Evolutionary conservation across 2,329 filamentous ascomycete species (phyloP).

Genomic region (Macroventuria anomochaeta): DNA sequence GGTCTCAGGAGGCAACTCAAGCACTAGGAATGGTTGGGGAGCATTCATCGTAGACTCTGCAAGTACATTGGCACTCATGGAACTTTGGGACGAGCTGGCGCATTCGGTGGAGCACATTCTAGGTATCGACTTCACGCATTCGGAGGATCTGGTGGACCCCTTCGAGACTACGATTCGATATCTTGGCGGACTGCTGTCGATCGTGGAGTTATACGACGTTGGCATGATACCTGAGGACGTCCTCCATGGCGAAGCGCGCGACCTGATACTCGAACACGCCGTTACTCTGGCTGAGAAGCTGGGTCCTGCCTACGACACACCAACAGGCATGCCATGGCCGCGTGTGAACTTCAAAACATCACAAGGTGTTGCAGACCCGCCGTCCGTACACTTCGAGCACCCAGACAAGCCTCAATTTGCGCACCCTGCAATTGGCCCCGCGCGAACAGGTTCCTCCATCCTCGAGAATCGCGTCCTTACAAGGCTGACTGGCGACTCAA

Average conservation of each 20-base stretch:
- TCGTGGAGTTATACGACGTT: conserved; percentile 52
- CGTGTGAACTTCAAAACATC: conserved; percentile 51
- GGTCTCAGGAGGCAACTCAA: conserved; percentile 45
- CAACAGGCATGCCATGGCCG: conserved; percentile 54
- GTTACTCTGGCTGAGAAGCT: conserved; percentile 47
- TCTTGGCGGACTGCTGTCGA: conserved; percentile 48
- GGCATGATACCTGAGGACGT: conserved; percentile 47
- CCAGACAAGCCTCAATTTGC: conserved; percentile 42
- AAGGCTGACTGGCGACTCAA: conserved; percentile 48
- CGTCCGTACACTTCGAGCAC: conserved; percentile 35
- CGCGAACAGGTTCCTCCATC: conserved; percentile 53
- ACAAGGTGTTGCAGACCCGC: conserved; percentile 42
- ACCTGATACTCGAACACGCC: conserved; percentile 48
- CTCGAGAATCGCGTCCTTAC: conserved; percentile 54
- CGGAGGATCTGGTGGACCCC: conserved; percentile 49
- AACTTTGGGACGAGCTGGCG: conserved; percentile 52
- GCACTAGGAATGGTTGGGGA: conserved; percentile 52
- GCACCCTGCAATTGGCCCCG: conserved; percentile 50
- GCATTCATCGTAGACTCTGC: conserved; percentile 53
- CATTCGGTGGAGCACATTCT: conserved; percentile 49
- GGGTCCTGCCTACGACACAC: conserved; percentile 50
- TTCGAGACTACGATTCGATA: conserved; percentile 54
- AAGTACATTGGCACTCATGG: conserved; percentile 52
- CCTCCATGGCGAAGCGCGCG: conserved; percentile 39
- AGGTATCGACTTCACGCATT: conserved; percentile 45